Base-by-base conservation (phyloP, 768 basidiomycete species). In the Mycena capillaripes region DNA sequence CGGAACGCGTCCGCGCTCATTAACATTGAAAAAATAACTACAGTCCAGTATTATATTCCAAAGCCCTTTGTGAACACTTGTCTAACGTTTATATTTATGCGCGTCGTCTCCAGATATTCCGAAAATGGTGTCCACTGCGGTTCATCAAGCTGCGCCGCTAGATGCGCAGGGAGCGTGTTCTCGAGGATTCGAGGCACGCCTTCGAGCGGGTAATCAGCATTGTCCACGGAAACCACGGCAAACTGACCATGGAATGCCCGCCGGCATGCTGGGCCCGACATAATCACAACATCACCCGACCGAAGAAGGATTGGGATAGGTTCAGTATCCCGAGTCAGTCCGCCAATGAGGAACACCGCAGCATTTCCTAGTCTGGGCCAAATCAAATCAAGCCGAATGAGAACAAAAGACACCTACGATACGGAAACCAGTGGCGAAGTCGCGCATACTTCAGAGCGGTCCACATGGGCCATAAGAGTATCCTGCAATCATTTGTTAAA, bases 401-500 rank as follows among this genome's bases (percentile, higher is more conserved):
- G 38, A 16, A 29, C 34, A 30, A 34, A 36, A n/a, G 21, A 10
- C 81, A 93, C 76, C 23, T 75, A 97, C 97, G 97, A 98, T 59
- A 99, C 91, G 0, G 96, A 98, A 7, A 98, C 95, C 0, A 99
- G 88, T 0, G 97, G 97, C 0, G 95, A 92, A 6, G 95, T 95
- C 2, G 95, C 91, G 76, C 97, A 97, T 11, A 97, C 88, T 82
- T 99, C 97, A 25, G 97, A 96, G 23, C 95, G 93, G 81, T 99
- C 97, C n/a, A 98, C 95, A 80, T 99, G 97, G 0, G 90, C 97
- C 93, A 98, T 98, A 23, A 99, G 89, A 0, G 96, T 95, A 73
- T 99, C 97, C 89, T 92, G n/a, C 55, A 32, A 66, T 59, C 23
- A 61, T 46, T 48, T 23, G 38, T 57, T 23, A 63, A 38, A 29